Evolutionary conservation across 2,329 filamentous ascomycete genomes (phyloP), one percentile per base, ranked within the genome.

Genomic region (Botrytis galanthina): DNA sequence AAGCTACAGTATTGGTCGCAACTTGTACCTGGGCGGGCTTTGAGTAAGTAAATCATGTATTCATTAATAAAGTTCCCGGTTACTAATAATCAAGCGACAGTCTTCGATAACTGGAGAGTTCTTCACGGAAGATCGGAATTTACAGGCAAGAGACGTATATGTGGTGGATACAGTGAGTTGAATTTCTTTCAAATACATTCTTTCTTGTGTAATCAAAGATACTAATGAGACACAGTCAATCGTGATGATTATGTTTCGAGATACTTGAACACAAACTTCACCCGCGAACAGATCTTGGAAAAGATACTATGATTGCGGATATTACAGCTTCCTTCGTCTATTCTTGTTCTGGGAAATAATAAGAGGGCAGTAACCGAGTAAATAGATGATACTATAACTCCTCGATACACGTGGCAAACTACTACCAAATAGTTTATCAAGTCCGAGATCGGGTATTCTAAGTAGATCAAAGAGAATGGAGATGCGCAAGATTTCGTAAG

Each of bases 51-150:
- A 46, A 12, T 4, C 8, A 68, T 1, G 8, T 16, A 16, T 70
- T 26, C 14, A 3, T 22, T 8, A 22, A 68, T 74, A 46, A 74
- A 4, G 20, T 10, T 1, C 22, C 6, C 1, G 4, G 29, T 32
- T 20, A 9, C 66, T 70, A 18, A 62, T 20, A 8, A 66, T 62
- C 37, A 1, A 16, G 7, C 20, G 26, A 18, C 78, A 93, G 92
- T 98, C 64, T 98, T 99, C 82, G 93, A 99, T 81, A 98, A 99
- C 80, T 98, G 95, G 94, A 88, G 96, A 74, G 92, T 98, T 48
- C 84, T 98, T 78, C 96, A 99, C 82, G 96, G 95, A 1, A 87
- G 96, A 78, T 90, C 90, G 70, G 89, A 89, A 0, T 99, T 98
- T 80, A 92, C 90, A 9, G 96, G 96, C 1, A 90, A 92, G 80